Conservation (phyloP, 1,139 yeast genomes). For the Geotrichum cucujoidarum region DNA sequence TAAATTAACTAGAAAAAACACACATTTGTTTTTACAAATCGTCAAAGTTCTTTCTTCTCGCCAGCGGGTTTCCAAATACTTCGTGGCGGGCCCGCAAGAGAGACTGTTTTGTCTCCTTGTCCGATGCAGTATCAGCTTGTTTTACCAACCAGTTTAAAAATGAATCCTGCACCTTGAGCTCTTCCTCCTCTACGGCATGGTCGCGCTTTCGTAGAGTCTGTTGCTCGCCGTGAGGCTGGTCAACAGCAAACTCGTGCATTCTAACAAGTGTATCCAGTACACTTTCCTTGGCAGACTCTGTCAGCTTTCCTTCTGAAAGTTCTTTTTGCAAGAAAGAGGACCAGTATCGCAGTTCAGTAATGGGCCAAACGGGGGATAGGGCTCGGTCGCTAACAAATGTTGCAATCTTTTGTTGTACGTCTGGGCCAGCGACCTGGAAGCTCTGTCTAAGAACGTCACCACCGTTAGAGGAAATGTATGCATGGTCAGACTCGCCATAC, state of each 20-base stretch:
- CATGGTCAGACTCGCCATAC: conserved; percentile 14
- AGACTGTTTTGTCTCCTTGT: conserved; percentile 40
- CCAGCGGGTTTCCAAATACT: conserved; percentile 78
- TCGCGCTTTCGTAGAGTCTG: conserved; percentile 11
- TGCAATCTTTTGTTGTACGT: conserved; percentile 18
- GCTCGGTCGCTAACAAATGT: conserved; percentile 18
- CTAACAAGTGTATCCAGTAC: conserved; percentile 30
- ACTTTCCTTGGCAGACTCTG: conserved; percentile 13
- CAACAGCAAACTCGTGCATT: conserved; percentile 25
- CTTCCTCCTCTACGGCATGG: conserved; percentile 11
- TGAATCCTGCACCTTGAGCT: conserved; percentile 26
- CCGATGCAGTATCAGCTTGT: conserved; percentile 40
- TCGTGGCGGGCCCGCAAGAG: conserved; percentile 52
- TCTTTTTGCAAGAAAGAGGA: conserved; percentile 21
- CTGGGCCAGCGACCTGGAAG: conserved; percentile 17
- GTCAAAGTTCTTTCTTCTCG: conserved; percentile 45
- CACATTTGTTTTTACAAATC: conserved; percentile 48
- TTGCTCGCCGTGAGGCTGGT: background rate
- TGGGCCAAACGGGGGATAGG: conserved; percentile 18
- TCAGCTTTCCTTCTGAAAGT: conserved; percentile 15
- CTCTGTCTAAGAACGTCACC: conserved; percentile 23
- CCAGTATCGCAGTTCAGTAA: conserved; percentile 24
- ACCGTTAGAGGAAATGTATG: conserved; percentile 24
- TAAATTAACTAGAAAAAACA: background rate
- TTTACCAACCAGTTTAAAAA: conserved; percentile 60